Evolutionary conservation across 169 alveolate genomes (phyloP).

Genomic region (Cryptosporidium parvum): DNA sequence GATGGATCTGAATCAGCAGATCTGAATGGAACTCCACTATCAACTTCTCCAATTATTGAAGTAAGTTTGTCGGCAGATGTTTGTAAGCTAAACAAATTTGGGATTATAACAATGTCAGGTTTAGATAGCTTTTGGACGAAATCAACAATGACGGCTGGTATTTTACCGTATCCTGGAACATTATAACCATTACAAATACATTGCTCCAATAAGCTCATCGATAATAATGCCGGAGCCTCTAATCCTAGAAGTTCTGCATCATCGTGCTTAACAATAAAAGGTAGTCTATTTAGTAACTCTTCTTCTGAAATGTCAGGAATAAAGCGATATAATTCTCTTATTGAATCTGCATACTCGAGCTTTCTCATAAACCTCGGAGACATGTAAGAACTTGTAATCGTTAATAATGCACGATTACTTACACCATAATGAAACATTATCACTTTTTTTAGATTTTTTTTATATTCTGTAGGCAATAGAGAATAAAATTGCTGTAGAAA

Average conservation of each 20-base stretch:
- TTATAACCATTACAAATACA: slow-evolving; percentile 39
- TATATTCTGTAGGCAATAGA: slow-evolving; percentile 46
- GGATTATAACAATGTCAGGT: slow-evolving; percentile 47
- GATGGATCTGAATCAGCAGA: slow-evolving; percentile 47
- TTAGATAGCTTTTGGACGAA: slow-evolving; percentile 48
- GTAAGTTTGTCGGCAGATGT: slow-evolving; percentile 32
- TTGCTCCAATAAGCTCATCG: slow-evolving; percentile 26
- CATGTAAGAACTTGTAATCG: slow-evolving; percentile 69
- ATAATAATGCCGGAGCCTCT: slow-evolving; percentile 27
- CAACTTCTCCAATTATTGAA: slow-evolving; percentile 36
- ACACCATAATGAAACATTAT: slow-evolving; percentile 74
- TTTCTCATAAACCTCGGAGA: slow-evolving; percentile 73
- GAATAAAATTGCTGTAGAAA: slow-evolving; percentile 54
- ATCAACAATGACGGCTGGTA: slow-evolving; percentile 67
- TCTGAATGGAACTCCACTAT: slow-evolving; percentile 74
- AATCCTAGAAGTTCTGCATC: slow-evolving; percentile 60
- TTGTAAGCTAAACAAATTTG: slow-evolving; percentile 32
- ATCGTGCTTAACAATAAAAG: slow-evolving; percentile 65
- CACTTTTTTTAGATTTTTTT: slow-evolving; percentile 66
- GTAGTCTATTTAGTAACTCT: slow-evolving; percentile 27
- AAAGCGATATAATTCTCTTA: slow-evolving; percentile 55
- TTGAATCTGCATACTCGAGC: slow-evolving; percentile 69
- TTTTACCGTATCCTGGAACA: slow-evolving; percentile 49
- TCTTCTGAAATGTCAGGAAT: slow-evolving; percentile 57
- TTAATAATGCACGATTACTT: slow-evolving; percentile 58